Base-by-base conservation (phyloP, 495 filamentous ascomycete genomes). In the Tetracladium marchalianum region DNA sequence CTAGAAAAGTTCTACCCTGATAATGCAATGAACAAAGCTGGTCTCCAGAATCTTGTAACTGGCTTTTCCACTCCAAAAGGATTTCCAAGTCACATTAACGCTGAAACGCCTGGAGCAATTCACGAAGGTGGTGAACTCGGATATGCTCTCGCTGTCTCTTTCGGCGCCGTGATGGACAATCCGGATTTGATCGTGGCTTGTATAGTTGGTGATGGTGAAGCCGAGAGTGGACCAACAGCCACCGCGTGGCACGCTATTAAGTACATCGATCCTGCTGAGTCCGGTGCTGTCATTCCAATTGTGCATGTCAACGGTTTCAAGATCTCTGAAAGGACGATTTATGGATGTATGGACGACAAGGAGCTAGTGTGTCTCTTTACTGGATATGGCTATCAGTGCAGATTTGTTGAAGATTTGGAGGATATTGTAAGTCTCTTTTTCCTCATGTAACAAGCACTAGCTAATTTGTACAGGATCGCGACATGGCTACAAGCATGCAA, bases 261-360 rank as follows among this genome's bases (percentile, higher is more conserved):
- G 51, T 87, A 78, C 51, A 66, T 87, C 37, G 82, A 86, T 47
- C 82, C 83, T 1, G 64, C 58, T 11, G 81, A 86, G 52, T 82
- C 78, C 10, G 83, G 82, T 3, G 82, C 54, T 16, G 54, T 57
- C 4, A 66, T 87, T 19, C 83, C 82, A 4, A 85, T 86, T 44
- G 64, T 85, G n/a, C 82, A 87, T 56, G 64, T 84, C 35, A 87
- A 87, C 50, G 82, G 83, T 0, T 86, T 86, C 66, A 87, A 87
- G 59, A 87, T 85, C 51, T 84, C 76, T 49, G 81, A 87, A 58
- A 66, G 80, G 31, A 87, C 81, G 4, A 79, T 87, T 35, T 85
- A 81, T 53, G 83, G 82, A 0, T 82, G 79, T 62, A 87, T 87
- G 80, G 82, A 85, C 47, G 63, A 85, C 52, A 80, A 80, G 61